These are phyloP conservation scores for Arabidopsis suecica DNA, from an alignment of 345 rosid genomes.

Conservation along the genomic window DNA sequence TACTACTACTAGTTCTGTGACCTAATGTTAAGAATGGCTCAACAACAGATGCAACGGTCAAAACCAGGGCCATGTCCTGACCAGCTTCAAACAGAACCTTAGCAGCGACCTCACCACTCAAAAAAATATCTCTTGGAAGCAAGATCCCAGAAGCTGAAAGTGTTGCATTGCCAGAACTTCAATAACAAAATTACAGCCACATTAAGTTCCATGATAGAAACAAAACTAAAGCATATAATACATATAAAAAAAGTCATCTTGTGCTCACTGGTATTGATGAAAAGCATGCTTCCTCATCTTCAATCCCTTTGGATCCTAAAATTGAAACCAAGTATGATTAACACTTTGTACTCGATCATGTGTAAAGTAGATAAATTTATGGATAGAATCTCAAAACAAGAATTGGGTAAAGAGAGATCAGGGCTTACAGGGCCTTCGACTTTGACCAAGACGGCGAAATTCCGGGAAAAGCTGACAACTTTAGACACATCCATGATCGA, in stretches of 20 bases:
- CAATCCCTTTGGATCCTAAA: slow-evolving; percentile 86
- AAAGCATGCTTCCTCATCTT: slow-evolving; percentile 96
- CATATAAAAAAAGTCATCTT: neutral
- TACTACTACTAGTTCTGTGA: slow-evolving; percentile 49
- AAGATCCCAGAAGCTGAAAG: slow-evolving; percentile 91
- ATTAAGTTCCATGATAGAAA: neutral
- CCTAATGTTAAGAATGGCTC: slow-evolving; percentile 70
- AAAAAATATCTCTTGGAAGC: slow-evolving; percentile 57
- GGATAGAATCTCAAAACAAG: neutral
- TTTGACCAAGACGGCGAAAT: slow-evolving; percentile 79
- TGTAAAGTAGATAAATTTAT: neutral
- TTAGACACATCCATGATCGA: slow-evolving; percentile 63
- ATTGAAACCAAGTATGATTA: slow-evolving; percentile 1
- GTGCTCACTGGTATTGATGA: slow-evolving; percentile 78
- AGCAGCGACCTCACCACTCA: slow-evolving; percentile 48
- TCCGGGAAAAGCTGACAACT: slow-evolving; percentile 56
- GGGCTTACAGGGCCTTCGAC: slow-evolving; percentile 80
- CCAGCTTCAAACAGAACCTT: slow-evolving; percentile 44
- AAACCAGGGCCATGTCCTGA: slow-evolving; percentile 51
- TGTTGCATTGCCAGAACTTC: slow-evolving; percentile 80
- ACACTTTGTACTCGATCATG: neutral
- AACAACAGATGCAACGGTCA: slow-evolving; percentile 85
- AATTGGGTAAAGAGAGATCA: slow-evolving; percentile 5
- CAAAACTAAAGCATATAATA: neutral
- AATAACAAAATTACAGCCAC: neutral